Evolutionary conservation across 2,329 filamentous ascomycete species (phyloP).

Genomic region (Beauveria australis): DNA sequence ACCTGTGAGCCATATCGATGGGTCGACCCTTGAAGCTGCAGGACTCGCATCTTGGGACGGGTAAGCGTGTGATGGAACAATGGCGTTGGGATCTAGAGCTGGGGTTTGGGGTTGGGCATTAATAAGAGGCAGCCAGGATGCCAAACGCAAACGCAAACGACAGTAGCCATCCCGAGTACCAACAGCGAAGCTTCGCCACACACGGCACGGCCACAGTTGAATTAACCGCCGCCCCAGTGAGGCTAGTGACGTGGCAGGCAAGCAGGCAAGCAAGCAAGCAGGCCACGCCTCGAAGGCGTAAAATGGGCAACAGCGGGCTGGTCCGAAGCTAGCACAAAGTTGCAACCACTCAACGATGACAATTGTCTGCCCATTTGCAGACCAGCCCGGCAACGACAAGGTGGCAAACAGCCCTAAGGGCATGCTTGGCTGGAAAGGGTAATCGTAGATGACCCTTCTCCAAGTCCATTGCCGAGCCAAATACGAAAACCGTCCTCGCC

Average conservation of each 20-base stretch:
- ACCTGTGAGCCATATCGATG: not conserved
- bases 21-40: not conserved
- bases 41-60: slow-evolving; percentile 13
- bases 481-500: not conserved
- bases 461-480: not conserved
- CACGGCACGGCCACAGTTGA: slow-evolving; percentile 13
- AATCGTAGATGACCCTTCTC: slow-evolving; percentile 5
- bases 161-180: not conserved
- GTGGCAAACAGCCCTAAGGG: not conserved
- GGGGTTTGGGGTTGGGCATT: slow-evolving; percentile 6
- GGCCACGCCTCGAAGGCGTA: not conserved
- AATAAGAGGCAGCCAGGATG: slow-evolving; percentile 5
- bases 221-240: slow-evolving; percentile 20
- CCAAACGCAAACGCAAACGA: not conserved
- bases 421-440: not conserved
- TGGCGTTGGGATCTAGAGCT: slow-evolving; percentile 16
- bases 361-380: not conserved
- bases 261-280: too few relatives aligned
- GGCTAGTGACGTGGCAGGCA: slow-evolving; percentile 39
- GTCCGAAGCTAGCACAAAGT: slow-evolving; percentile 5
- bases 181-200: slow-evolving; percentile 33
- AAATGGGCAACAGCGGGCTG: slow-evolving; percentile 3
- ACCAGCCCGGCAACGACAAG: too few relatives aligned
- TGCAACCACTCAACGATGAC: not conserved
- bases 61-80: not conserved